phyloP scores from a whole-genome alignment of 345 rosid species.

The Raphanus raphanistrum region DNA sequence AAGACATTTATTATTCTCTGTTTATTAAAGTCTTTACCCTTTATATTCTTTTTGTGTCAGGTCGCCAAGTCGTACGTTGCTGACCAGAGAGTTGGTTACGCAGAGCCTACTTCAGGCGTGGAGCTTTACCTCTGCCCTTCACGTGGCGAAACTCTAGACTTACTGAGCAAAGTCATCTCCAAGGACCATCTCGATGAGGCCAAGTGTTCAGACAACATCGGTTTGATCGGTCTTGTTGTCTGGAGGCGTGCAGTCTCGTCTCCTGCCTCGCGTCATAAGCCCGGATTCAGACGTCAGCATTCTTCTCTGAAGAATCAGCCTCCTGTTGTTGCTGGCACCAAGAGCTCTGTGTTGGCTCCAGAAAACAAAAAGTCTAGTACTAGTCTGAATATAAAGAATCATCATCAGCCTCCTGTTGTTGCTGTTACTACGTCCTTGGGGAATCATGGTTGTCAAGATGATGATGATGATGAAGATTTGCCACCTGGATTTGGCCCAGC shows the following conservation, averaged over 20 bases:
- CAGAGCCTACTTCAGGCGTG: slow-evolving; percentile 75
- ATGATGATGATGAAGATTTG: slow-evolving; percentile 52
- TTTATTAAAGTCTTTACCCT: slow-evolving; percentile 13
- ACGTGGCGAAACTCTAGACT: slow-evolving; percentile 51
- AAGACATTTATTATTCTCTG: not conserved
- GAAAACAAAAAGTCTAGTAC: slow-evolving; percentile 16
- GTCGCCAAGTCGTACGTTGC: slow-evolving; percentile 63
- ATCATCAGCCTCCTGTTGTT: slow-evolving; percentile 14
- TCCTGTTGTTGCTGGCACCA: not conserved
- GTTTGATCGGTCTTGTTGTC: slow-evolving; percentile 86
- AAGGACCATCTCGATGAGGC: slow-evolving; percentile 62
- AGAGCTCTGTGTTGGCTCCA: slow-evolving; percentile 22
- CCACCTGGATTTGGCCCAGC: slow-evolving; percentile 94
- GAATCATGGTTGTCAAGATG: slow-evolving; percentile 20
- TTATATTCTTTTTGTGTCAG: slow-evolving; percentile 39
- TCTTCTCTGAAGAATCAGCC: slow-evolving; percentile 23
- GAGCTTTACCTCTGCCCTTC: slow-evolving; percentile 90
- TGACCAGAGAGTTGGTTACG: slow-evolving; percentile 86
- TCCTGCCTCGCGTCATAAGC: slow-evolving; percentile 55
- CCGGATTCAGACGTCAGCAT: slow-evolving; percentile 33
- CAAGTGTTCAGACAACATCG: slow-evolving; percentile 53
- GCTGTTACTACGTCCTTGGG: slow-evolving; percentile 9
- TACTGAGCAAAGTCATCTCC: slow-evolving; percentile 71
- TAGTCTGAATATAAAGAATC: slow-evolving; percentile 8
- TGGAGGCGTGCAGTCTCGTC: slow-evolving; percentile 73